Base-by-base conservation (phyloP, 768 basidiomycete genomes). In the Rhizopogon vesiculosus region DNA sequence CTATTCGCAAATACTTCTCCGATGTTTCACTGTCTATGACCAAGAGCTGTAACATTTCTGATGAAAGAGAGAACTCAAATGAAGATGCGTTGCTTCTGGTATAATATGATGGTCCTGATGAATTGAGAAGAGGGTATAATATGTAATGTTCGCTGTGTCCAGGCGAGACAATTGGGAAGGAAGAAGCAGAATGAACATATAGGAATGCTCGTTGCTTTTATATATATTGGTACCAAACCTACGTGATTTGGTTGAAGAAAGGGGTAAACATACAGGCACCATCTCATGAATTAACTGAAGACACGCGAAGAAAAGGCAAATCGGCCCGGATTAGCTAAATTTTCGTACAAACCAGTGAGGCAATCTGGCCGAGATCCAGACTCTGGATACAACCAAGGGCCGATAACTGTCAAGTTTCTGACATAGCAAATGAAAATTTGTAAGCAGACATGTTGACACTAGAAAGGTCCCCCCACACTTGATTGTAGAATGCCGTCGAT, bases 1-100 rank as follows among this genome's bases (percentile, higher is more conserved):
- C 60, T 50, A 74, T 59, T 35, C 74, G 69, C 51, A 75, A 55
- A 56, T 70, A 72, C 49, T 56, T 62, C 62, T 69, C 66, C 13
- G 70, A 58, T 52, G 46, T 35, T 28, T 39, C 13, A n/a, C 25
- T 43, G 49, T 46, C 31, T 22, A 55, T 53, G 19, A 50, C 22
- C 29, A 31, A 12, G 18, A 1, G 3, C 7, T 7, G 45, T 0
- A 31, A n/a, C 45, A 46, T 46, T 45, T 31, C 22, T 29, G 28
- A n/a, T 45, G 31, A 7, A 7, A 33, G 31, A 33, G 31, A 33
- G 8, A 25, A 25, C 9, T 9, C 8, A 33, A 9, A 33, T 28
- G 1, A 29, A 45, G 28, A 15, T 9, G 16, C 28, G 44, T 5
- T 25, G 28, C 16, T 28, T 45, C 8, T 28, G 16, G 44, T 45